These are phyloP conservation scores for Yamadazyma friedrichii DNA, from an alignment of 1,139 yeast species.

Conservation along the genomic window DNA sequence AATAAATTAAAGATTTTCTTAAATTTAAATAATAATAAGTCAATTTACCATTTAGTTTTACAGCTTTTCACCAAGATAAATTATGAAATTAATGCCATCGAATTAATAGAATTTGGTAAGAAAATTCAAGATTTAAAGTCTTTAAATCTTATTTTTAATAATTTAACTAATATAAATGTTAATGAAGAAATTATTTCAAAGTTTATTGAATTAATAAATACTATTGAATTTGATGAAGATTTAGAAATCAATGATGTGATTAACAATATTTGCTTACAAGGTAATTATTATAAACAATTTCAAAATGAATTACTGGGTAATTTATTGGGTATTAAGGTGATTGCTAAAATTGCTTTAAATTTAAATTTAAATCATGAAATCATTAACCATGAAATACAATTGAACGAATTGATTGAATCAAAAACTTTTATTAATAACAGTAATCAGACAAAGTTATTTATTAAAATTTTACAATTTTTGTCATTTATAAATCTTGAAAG, in stretches of 20 bases:
- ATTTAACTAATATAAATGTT: constrained; percentile 6
- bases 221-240: constrained; percentile 17
- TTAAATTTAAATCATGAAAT: constrained; percentile 11
- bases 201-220: constrained; percentile 30
- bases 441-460: constrained; percentile 5
- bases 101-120: constrained; percentile 11
- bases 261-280: constrained; percentile 9
- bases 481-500: constrained; percentile 11
- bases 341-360: constrained; percentile 10
- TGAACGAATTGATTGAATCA: constrained; percentile 9
- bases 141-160: constrained; percentile 12
- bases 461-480: constrained; percentile 11
- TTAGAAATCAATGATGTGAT: constrained; percentile 9
- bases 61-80: constrained; percentile 12
- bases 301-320: constrained; percentile 6
- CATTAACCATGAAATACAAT: constrained; percentile 5
- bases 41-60: constrained; percentile 11
- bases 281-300: constrained; percentile 9
- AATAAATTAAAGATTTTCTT: constrained; percentile 9
- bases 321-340: constrained; percentile 8
- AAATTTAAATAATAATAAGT: constrained; percentile 8
- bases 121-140: constrained; percentile 10
- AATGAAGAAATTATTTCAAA: constrained; percentile 16
- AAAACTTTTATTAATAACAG: constrained; percentile 3
- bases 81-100: constrained; percentile 9